Percentiles rank a stretch among this genome's conserved stretches.
Conservation (phyloP, 768 basidiomycete species). For the Solioccasus polychromus region DNA sequence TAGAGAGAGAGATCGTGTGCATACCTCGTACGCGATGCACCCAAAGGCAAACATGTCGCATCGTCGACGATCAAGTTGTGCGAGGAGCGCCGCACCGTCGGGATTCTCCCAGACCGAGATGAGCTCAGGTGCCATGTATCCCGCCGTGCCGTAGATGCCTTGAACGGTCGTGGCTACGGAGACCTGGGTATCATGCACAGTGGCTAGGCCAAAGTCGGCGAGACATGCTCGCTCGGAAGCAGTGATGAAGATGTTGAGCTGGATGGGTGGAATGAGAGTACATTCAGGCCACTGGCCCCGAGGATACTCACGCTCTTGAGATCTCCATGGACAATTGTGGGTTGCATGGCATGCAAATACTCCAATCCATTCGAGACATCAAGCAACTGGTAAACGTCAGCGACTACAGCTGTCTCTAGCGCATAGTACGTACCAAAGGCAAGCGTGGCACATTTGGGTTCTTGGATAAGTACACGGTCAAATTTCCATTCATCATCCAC, state of each 20-base stretch:
- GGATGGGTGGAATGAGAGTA: not conserved
- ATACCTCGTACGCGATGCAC: constrained; percentile 34
- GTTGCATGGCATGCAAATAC: constrained; percentile 37
- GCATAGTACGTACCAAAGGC: constrained; percentile 28
- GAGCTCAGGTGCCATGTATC: constrained; percentile 31
- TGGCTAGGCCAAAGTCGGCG: constrained; percentile 32
- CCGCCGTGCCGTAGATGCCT: constrained; percentile 19
- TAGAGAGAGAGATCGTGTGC: not conserved
- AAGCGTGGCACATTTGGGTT: constrained; percentile 29
- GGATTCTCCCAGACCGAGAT: constrained; percentile 7
- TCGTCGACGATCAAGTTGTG: constrained; percentile 24
- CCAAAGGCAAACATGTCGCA: constrained; percentile 37
- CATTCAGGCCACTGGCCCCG: not conserved
- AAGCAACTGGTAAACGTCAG: constrained; percentile 29
- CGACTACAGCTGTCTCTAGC: not conserved
- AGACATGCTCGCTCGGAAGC: constrained; percentile 27
- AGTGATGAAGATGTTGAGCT: constrained; percentile 31
- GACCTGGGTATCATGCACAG: constrained; percentile 14
- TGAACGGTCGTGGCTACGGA: constrained; percentile 14
- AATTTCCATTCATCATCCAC: constrained; percentile 29
- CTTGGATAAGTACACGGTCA: constrained; percentile 27
- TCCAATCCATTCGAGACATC: constrained; percentile 37
- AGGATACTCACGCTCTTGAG: constrained; percentile 37
- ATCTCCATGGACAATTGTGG: constrained; percentile 43
- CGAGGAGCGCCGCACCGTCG: constrained; percentile 9